Conservation (phyloP, 2,329 filamentous ascomycete genomes). For the Pestalotiopsis sp. region DNA sequence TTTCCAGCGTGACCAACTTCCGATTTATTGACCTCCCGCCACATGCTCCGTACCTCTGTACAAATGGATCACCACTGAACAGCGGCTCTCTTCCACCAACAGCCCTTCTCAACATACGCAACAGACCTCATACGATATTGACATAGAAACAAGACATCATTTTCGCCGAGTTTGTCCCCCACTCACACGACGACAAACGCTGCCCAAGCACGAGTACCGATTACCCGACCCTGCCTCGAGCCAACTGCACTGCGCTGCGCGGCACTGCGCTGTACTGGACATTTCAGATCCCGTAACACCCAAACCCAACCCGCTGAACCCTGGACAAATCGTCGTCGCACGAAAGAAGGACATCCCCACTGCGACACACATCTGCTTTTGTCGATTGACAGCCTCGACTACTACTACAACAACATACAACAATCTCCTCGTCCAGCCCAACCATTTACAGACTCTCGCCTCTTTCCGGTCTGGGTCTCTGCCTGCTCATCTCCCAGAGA, state of each 20-base stretch:
- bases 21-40: background rate
- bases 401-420: background rate
- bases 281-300: background rate
- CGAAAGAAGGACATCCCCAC: slow-evolving; percentile 5
- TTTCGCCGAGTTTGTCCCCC: background rate
- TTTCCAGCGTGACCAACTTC: background rate
- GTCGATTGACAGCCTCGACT: slow-evolving; percentile 2
- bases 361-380: slow-evolving; percentile 1
- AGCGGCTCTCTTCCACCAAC: background rate
- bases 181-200: background rate
- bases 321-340: background rate
- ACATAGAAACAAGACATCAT: background rate
- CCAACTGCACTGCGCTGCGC: background rate
- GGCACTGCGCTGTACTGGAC: background rate
- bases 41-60: background rate
- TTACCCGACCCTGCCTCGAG: background rate
- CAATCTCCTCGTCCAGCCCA: background rate
- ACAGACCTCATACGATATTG: background rate
- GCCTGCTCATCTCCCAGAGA: slow-evolving; percentile 1
- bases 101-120: background rate
- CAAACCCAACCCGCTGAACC: background rate
- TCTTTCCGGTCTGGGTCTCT: background rate
- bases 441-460: background rate
- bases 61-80: background rate
- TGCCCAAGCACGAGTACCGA: background rate